Evolutionary conservation across 2,329 filamentous ascomycete species (phyloP), one percentile per base, ranked within the genome.

Genomic region (Penicillium sp.): DNA sequence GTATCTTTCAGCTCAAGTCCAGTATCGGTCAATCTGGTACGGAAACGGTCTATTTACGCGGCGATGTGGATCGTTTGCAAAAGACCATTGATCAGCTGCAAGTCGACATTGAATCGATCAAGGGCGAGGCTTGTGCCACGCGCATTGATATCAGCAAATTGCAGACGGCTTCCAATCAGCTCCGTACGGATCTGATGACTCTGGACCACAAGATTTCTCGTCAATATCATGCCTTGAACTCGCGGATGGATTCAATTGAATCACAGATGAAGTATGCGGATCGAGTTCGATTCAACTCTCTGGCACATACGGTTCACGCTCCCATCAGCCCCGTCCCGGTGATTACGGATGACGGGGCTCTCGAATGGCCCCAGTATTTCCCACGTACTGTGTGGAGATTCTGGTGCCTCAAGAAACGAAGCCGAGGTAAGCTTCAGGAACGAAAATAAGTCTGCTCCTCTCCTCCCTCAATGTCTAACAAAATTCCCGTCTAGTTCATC

Each of bases 381-480:
- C 77, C 77, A 22, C 64, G 70, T 33, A 77, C 75, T 1, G 76
- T 79, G 8, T 78, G 76, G 77, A 72, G 75, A 47, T 79, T 79
- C 60, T 79, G 77, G 77, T 78, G 75, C 61, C 65, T 79, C 57
- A 79, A 79, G 69, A 78, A 78, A 67, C 70, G 73, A 65, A 79
- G 73, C 65, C 67, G 76, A 66, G 64, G 77, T 79, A 67, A 78
- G 77, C 71, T 37, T 42, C 28, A 42, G 40, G 30, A 62, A 24
- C 56, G 59, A 50, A 62, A 47, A 53, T 10, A 45, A 22, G 50
- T 47, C 10, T 19, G 9, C 13, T 33, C 28, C 26, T 15, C n/a
- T 6, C 12, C 26, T 19, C 28, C 58, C 64, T 4, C 44, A 47
- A 47, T 65, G 4, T 65, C 51, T 61, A 44, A 66, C 59, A 30